Evolutionary conservation across 148 eudicot genomes (phyloP).

Genomic region (Vaccinium darrowii): DNA sequence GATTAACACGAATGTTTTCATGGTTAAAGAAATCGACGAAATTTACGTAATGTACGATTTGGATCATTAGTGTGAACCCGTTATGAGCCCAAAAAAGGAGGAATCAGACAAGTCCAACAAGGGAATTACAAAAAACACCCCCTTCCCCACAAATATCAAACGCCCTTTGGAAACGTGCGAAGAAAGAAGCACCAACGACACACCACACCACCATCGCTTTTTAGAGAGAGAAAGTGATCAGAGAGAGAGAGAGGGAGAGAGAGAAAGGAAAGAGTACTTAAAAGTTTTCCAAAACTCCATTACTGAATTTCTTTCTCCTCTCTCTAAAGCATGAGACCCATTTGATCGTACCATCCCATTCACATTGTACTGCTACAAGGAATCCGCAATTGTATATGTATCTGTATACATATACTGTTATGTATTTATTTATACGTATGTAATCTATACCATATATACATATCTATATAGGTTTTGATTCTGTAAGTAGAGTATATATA

Average conservation of each 20-base stretch:
- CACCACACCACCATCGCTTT: background rate
- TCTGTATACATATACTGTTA: background rate
- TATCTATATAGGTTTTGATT: background rate
- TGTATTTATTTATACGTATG: background rate
- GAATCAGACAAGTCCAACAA: background rate
- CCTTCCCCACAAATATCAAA: background rate
- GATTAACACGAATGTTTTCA: too few species aligned
- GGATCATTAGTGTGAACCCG: too few species aligned
- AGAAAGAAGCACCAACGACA: background rate
- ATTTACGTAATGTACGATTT: too few species aligned
- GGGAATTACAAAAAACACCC: background rate
- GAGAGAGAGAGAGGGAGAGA: background rate
- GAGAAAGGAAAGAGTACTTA: too few species aligned
- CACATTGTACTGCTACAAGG: background rate
- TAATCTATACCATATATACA: background rate
- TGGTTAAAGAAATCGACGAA: too few species aligned
- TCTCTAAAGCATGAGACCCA: background rate
- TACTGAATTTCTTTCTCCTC: background rate
- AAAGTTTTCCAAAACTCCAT: too few species aligned
- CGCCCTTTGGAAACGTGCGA: conserved; percentile 10
- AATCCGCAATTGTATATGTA: background rate
- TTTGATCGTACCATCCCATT: conserved; percentile 15
- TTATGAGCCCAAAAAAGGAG: too few species aligned
- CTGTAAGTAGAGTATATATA: background rate
- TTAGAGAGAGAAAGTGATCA: conserved; percentile 19